A percentile compares a stretch with the other conserved stretches of the same genome.
Evolutionary conservation across 306 rosid species (phyloP).

Genomic region (Sesbania bispinosa): DNA sequence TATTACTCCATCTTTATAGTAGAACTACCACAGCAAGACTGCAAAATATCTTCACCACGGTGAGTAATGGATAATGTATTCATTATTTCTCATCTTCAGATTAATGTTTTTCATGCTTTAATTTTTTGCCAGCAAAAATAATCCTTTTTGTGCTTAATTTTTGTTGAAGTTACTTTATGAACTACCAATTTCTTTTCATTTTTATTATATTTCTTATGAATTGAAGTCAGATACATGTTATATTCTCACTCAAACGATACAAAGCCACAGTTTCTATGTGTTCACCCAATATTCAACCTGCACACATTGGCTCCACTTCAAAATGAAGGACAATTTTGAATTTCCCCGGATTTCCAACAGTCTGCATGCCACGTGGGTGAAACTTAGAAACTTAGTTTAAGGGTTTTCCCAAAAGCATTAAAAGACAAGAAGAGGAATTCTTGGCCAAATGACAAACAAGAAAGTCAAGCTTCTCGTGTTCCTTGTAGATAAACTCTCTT

Average conservation of each 20-base stretch:
- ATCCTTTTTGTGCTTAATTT: neutral
- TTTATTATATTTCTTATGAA: neutral
- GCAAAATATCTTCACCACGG: conserved; percentile 5
- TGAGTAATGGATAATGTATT: neutral
- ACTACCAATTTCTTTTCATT: neutral
- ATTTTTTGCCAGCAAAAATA: no score
- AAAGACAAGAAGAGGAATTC: no score
- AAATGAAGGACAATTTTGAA: neutral
- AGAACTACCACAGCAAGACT: neutral
- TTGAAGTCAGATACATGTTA: neutral
- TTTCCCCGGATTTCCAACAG: neutral
- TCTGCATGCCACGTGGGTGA: neutral
- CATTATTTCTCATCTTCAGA: neutral
- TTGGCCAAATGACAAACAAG: no score
- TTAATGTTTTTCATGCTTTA: no score
- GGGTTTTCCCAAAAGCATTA: no score
- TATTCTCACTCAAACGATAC: neutral
- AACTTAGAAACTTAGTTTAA: no score
- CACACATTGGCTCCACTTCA: neutral
- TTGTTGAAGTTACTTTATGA: neutral
- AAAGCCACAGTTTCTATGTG: neutral
- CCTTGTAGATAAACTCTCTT: neutral
- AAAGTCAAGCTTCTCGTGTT: neutral
- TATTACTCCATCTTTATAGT: neutral
- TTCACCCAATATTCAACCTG: neutral